Evolutionary conservation across 345 rosid genomes (phyloP).

Genomic region (Hypericum androsaemum): DNA sequence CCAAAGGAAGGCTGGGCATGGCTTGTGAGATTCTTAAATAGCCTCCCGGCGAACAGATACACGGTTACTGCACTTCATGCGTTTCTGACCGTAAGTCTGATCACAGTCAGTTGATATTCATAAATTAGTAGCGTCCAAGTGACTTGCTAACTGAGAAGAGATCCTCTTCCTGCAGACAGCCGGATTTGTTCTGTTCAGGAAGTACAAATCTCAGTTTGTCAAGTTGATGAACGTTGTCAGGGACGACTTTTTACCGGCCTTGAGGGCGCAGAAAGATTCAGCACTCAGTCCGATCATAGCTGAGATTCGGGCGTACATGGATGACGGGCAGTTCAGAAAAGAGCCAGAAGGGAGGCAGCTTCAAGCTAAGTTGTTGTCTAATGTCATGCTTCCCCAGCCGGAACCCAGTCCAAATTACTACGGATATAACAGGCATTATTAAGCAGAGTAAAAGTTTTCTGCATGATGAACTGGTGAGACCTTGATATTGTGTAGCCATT

Average conservation of each 20-base stretch:
- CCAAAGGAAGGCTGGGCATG: conserved; percentile 73
- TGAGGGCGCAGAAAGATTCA: conserved; percentile 36
- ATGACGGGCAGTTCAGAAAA: conserved; percentile 42
- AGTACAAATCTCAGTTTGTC: conserved; percentile 58
- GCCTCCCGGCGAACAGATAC: conserved; percentile 52
- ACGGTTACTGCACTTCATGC: conserved; percentile 69
- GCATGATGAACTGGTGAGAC: too few species aligned
- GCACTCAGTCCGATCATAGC: conserved; percentile 33
- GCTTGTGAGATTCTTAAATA: conserved; percentile 61
- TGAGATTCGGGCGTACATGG: conserved; percentile 47
- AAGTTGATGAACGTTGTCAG: conserved; percentile 47
- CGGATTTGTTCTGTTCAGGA: conserved; percentile 55
- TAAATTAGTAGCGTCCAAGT: not conserved
- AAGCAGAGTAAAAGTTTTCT: too few species aligned
- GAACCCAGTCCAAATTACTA: too few species aligned
- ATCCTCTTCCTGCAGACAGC: conserved; percentile 43
- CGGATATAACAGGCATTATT: too few species aligned
- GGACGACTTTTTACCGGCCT: conserved; percentile 44
- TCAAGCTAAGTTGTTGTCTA: too few species aligned
- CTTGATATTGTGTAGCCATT: too few species aligned
- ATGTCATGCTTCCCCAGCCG: too few species aligned
- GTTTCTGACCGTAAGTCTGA: conserved; percentile 51
- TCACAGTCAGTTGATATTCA: not conserved
- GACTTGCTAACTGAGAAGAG: not conserved
- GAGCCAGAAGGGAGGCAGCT: conserved; percentile 56